Conservation (phyloP, 1,284 basidiomycete genomes). For the Inonotus hispidus region DNA sequence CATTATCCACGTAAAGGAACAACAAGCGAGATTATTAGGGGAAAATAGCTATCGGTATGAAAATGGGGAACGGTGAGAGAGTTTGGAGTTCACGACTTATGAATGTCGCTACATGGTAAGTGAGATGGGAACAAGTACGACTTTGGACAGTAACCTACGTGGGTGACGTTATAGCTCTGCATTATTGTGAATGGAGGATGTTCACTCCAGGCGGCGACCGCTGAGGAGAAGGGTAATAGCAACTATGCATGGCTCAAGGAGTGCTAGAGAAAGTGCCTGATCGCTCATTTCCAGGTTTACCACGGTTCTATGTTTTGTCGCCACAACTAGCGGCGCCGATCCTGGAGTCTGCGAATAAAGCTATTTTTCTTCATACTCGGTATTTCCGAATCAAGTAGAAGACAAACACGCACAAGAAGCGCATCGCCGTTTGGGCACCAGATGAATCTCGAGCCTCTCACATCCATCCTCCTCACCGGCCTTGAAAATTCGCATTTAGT, state of each 20-base stretch:
- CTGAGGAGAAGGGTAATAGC: slow-evolving; percentile 18
- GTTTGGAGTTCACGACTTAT: too few species aligned
- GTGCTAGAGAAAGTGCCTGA: slow-evolving; percentile 14
- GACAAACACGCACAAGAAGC: slow-evolving; percentile 35
- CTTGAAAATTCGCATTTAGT: not conserved
- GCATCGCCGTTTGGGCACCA: slow-evolving; percentile 39
- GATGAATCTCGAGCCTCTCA: slow-evolving; percentile 35
- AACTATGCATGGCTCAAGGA: slow-evolving; percentile 19
- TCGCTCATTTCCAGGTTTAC: slow-evolving; percentile 17
- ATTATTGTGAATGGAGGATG: not conserved
- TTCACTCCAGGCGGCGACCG: slow-evolving; percentile 17
- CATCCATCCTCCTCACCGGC: slow-evolving; percentile 37
- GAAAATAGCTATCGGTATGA: too few species aligned
- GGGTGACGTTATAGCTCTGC: too few species aligned
- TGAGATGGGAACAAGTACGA: too few species aligned
- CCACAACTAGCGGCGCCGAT: slow-evolving; percentile 11
- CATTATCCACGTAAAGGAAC: too few species aligned
- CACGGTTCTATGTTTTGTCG: slow-evolving; percentile 10
- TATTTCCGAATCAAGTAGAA: not conserved
- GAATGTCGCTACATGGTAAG: too few species aligned
- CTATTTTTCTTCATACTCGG: slow-evolving; percentile 1
- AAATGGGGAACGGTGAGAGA: too few species aligned
- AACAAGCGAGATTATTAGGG: too few species aligned
- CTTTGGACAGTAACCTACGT: too few species aligned
- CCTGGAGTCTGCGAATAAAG: slow-evolving; percentile 16